Conservation (phyloP, 1,284 basidiomycete species). For the Pholiota adiposa region DNA sequence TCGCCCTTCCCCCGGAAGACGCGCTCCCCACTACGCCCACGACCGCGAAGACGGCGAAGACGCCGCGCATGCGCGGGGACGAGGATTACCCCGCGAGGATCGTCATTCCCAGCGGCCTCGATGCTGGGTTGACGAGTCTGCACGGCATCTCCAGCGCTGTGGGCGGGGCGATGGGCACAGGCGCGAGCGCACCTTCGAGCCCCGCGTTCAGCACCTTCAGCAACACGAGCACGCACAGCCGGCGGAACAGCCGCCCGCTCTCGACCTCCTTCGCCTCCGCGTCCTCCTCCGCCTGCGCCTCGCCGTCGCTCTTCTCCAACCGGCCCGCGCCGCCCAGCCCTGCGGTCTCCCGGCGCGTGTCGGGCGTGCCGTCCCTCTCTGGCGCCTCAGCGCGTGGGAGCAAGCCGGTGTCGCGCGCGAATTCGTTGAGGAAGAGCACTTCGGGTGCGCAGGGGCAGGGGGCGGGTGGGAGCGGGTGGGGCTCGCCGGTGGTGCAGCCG, state of each 20-base stretch:
- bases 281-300: constrained; percentile 11
- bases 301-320: constrained; percentile 38
- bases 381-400: constrained; percentile 27
- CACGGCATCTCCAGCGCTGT: too few relatives aligned
- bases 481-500: constrained; percentile 19
- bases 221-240: constrained; percentile 5
- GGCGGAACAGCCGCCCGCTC: constrained; percentile 6
- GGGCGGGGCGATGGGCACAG: not conserved
- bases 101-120: constrained; percentile 13
- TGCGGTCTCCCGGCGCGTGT: constrained; percentile 58
- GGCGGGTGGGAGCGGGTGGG: not conserved
- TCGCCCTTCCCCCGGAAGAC: constrained; percentile 14
- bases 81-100: constrained; percentile 20
- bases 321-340: constrained; percentile 72
- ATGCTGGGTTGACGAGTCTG: not conserved
- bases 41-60: not conserved
- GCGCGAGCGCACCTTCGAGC: constrained; percentile 19
- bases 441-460: constrained; percentile 12
- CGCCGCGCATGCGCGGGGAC: not conserved
- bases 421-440: constrained; percentile 25
- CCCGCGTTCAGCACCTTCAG: constrained; percentile 22
- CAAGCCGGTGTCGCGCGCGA: constrained; percentile 34
- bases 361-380: constrained; percentile 36
- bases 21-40: not conserved
- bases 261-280: constrained; percentile 7